phyloP scores from a whole-genome alignment of 345 rosid genomes.

The Sonneratia caseolaris region DNA sequence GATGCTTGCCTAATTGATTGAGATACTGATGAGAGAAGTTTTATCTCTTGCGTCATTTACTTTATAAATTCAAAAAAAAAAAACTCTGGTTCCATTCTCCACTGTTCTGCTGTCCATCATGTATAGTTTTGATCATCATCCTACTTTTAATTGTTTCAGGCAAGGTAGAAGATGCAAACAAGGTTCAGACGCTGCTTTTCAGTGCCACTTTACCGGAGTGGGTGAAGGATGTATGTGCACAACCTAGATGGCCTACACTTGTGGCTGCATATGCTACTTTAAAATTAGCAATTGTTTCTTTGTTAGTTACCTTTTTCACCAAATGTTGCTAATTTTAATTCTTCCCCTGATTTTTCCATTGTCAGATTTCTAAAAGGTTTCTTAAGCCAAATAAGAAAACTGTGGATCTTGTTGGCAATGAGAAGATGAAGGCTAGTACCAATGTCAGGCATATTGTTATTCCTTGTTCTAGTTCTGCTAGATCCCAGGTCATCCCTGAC shows the following conservation, averaged over 20 bases:
- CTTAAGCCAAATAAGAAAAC: conserved; percentile 67
- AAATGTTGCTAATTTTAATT: conserved; percentile 9
- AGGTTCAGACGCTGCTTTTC: conserved; percentile 97
- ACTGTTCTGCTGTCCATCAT: neutral
- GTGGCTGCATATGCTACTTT: neutral
- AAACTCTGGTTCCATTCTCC: neutral
- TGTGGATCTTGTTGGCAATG: conserved; percentile 96
- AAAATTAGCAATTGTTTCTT: neutral
- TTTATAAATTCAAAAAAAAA: no score
- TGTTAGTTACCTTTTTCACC: neutral
- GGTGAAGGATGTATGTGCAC: conserved; percentile 69
- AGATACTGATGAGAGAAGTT: neutral
- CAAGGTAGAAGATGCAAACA: conserved; percentile 67
- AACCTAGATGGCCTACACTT: neutral
- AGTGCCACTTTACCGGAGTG: conserved; percentile 91
- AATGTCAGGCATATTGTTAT: conserved; percentile 80
- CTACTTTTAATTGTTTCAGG: conserved; percentile 35
- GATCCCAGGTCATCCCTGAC: conserved; percentile 79
- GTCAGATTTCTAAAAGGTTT: conserved; percentile 62
- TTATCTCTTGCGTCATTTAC: neutral
- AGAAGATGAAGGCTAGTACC: conserved; percentile 93
- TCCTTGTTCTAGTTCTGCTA: conserved; percentile 68
- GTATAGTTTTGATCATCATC: neutral
- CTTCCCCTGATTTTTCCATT: conserved; percentile 9
- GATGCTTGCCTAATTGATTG: neutral